phyloP scores from a whole-genome alignment of 1,139 yeast genomes.

The Protomyces lactucae-debilis region DNA sequence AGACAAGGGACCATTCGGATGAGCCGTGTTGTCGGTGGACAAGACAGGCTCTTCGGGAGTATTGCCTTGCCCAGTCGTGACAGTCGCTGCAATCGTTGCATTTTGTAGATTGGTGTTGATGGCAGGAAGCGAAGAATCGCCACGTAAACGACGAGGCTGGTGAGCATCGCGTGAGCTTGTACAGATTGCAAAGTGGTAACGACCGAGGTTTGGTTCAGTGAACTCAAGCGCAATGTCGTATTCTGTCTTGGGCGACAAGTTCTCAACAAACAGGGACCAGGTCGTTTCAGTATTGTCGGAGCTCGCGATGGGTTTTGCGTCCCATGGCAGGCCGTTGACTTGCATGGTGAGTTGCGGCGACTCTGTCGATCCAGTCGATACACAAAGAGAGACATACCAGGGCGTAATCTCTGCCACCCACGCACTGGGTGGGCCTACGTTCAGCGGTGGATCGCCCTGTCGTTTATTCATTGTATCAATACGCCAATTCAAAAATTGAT shows the following conservation, averaged over 20 bases:
- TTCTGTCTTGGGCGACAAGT: conserved; percentile 20
- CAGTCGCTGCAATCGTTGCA: not conserved
- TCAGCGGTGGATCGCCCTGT: not conserved
- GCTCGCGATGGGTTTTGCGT: conserved; percentile 1
- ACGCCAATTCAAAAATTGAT: conserved; percentile 3
- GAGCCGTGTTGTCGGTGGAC: not conserved
- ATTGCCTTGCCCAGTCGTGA: not conserved
- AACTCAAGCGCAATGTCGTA: conserved; percentile 4
- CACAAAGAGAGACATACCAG: conserved; percentile 2
- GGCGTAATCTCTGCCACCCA: conserved; percentile 13
- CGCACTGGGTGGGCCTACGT: not conserved
- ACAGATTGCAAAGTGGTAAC: conserved; percentile 7
- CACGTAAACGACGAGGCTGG: not conserved
- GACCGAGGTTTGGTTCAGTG: not conserved
- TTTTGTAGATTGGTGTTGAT: not conserved
- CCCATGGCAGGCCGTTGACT: conserved; percentile 19
- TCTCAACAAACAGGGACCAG: conserved; percentile 10
- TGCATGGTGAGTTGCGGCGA: conserved; percentile 1
- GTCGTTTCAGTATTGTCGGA: not conserved
- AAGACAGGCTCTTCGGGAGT: not conserved
- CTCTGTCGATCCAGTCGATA: not conserved
- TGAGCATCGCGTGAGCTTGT: not conserved
- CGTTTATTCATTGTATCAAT: conserved; percentile 2
- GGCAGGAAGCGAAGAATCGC: not conserved
- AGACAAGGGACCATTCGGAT: conserved; percentile 7